Conservation (phyloP, 108 stramenopile species). For the Nannochloropsis salina region DNA sequence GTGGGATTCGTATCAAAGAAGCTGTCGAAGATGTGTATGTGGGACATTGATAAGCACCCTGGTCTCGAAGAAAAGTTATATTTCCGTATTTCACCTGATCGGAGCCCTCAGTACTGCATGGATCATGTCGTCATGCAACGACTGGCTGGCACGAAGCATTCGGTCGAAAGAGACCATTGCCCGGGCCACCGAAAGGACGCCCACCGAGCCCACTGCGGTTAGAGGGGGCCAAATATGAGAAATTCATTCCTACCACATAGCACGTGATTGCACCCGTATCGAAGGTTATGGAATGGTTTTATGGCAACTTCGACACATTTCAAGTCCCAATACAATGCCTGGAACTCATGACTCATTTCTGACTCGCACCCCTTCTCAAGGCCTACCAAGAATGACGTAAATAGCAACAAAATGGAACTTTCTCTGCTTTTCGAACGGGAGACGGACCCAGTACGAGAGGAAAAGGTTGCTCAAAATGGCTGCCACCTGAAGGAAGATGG, state of each 20-base stretch:
- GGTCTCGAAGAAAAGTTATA: neutral
- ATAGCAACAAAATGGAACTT: neutral
- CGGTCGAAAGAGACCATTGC: neutral
- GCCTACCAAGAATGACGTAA: neutral
- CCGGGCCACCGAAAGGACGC: neutral
- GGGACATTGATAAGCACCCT: neutral
- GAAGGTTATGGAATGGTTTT: too few relatives aligned
- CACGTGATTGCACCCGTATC: too few relatives aligned
- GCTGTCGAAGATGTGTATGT: neutral
- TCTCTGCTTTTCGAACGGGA: neutral
- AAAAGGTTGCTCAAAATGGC: neutral
- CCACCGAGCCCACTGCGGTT: neutral
- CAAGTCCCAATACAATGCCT: too few relatives aligned
- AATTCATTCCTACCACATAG: neutral
- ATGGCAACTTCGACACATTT: too few relatives aligned
- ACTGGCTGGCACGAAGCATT: constrained; percentile 55
- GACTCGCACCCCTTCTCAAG: neutral
- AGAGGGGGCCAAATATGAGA: neutral
- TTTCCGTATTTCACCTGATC: constrained; percentile 44
- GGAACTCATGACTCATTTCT: neutral
- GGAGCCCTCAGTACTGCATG: constrained; percentile 68
- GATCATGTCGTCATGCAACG: constrained; percentile 67
- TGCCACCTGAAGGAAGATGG: neutral
- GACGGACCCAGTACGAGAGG: neutral
- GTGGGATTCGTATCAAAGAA: constrained; percentile 88